Evolutionary conservation across 495 filamentous ascomycete species (phyloP).

Genomic region (Neurospora sp.): DNA sequence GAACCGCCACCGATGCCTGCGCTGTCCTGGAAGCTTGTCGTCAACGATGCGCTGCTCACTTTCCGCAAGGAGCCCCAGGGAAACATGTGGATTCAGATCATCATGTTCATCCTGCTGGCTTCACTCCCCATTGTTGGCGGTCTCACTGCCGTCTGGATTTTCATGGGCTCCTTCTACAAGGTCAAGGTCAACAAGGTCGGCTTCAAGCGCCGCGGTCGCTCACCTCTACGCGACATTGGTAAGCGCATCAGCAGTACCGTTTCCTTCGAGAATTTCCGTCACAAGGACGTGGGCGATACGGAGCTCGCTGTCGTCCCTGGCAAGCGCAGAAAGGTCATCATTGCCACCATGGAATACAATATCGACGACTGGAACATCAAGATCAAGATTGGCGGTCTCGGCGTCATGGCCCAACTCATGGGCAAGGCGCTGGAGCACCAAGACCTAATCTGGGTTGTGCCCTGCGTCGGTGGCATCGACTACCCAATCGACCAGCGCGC

Average conservation of each 20-base stretch:
- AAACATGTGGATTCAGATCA: conserved; percentile 45
- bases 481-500: conserved; percentile 50
- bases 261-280: conserved; percentile 13
- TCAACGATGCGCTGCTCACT: conserved; percentile 41
- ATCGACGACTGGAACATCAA: conserved; percentile 66
- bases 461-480: conserved; percentile 58
- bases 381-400: conserved; percentile 63
- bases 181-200: conserved; percentile 52
- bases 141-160: conserved; percentile 43
- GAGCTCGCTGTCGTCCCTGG: conserved; percentile 49
- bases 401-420: conserved; percentile 64
- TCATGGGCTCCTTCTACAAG: conserved; percentile 54
- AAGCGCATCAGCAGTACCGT: conserved; percentile 14
- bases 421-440: conserved; percentile 59
- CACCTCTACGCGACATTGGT: conserved; percentile 11
- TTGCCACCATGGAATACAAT: conserved; percentile 64
- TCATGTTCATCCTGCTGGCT: conserved; percentile 44
- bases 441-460: conserved; percentile 64
- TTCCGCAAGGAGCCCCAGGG: conserved; percentile 45
- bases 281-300: conserved; percentile 55
- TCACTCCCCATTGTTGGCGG: conserved; percentile 41
- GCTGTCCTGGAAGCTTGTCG: conserved; percentile 43
- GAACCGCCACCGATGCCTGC: conserved; percentile 43
- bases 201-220: conserved; percentile 33
- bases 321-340: conserved; percentile 44